These are phyloP conservation scores for Trapa bicornis DNA, from an alignment of 345 rosid species.

Conservation along the genomic window DNA sequence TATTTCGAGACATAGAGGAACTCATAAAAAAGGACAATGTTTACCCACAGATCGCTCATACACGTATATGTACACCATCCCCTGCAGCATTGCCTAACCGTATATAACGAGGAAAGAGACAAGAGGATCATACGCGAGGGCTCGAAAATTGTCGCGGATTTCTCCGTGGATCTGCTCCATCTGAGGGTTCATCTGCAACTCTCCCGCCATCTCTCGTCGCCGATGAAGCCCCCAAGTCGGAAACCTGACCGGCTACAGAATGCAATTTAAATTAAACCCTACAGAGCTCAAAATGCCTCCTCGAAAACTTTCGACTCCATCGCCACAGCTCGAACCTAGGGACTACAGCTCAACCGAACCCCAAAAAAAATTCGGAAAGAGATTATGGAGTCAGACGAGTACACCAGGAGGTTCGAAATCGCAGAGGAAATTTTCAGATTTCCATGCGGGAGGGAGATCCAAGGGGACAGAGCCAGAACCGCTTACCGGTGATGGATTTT, in stretches of 20 bases:
- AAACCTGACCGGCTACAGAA: background rate
- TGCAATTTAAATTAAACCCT: background rate
- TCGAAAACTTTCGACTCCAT: background rate
- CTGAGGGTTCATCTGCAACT: slow-evolving; percentile 68
- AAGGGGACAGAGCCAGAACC: background rate
- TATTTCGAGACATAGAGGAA: background rate
- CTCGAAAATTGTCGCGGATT: slow-evolving; percentile 84
- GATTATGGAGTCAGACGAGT: background rate
- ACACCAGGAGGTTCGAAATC: background rate
- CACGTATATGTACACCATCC: background rate
- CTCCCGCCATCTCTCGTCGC: slow-evolving; percentile 32
- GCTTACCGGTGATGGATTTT: background rate
- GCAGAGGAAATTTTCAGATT: background rate
- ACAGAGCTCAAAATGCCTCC: background rate
- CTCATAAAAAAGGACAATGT: background rate
- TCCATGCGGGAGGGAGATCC: background rate
- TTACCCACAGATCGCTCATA: background rate
- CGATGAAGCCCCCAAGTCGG: slow-evolving; percentile 2
- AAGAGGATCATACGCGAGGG: slow-evolving; percentile 50
- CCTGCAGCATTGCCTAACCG: background rate
- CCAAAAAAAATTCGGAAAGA: background rate
- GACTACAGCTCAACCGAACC: background rate
- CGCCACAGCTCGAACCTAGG: background rate
- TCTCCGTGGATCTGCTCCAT: slow-evolving; percentile 98
- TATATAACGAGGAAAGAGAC: background rate